Base-by-base conservation (phyloP, 192 early-diverging fungal genomes). In the Coemansia pectinata region DNA sequence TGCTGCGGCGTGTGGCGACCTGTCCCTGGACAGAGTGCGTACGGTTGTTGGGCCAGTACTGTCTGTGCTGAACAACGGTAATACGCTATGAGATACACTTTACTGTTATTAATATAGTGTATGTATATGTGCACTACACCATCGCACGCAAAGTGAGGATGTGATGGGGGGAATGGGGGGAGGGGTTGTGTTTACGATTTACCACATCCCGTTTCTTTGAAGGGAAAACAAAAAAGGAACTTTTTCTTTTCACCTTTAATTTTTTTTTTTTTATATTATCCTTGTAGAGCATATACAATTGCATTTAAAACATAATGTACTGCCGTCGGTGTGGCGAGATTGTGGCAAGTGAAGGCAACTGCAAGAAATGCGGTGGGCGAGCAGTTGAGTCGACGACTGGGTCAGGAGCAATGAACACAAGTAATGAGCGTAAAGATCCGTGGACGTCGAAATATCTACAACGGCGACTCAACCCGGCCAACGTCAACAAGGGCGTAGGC, bases 381-480 rank as follows among this genome's bases (percentile, higher is more conserved):
- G 44, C 76, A 0, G 73, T 78, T 15, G 70, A 69, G 47, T 71
- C 81, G 1, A 78, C 73, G 11, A 72, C 81, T 1, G 75, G 76
- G 14, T 44, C 70, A 3, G 58, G 66, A 23, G 73, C 70, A 0
- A 40, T 57, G 0, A 66, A 60, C 29, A 17, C 55, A 3, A 58
- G 29, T n/a, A 50, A 27, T 11, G 81, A 71, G 25, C 69, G 73
- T 21, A 78, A 76, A 31, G 81, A 83, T 50, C 81, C 81, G 21
- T 83, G 81, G 81, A 66, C 73, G 10, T 78, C 81, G 3, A 72
- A 72, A 5, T 83, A 83, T 55, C 59, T 83, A 8, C 72, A 83
- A 59, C 72, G 73, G 0, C 69, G 81, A 19, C 58, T 82, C 19
- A 76, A 77, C 34, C 67, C 70, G 4, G 19, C 67, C 25, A 59